Evolutionary conservation across 192 early-diverging fungal genomes (phyloP).

Genomic region (Coemansia sp.): DNA sequence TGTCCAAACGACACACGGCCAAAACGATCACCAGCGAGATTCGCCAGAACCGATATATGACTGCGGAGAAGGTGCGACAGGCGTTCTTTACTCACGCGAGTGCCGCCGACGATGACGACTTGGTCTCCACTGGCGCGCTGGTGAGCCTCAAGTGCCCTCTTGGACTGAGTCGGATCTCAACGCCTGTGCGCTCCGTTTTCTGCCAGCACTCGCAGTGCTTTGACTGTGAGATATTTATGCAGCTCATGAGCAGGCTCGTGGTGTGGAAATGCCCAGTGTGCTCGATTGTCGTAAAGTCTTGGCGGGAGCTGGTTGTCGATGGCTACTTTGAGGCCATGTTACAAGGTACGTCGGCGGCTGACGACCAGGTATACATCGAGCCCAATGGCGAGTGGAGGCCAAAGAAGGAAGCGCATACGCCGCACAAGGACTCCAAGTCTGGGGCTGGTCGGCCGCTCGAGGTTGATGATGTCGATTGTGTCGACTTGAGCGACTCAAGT

Average conservation of each 20-base stretch:
- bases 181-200: conserved; percentile 61
- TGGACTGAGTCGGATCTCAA: conserved; percentile 66
- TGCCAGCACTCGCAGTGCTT: conserved; percentile 89
- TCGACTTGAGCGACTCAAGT: conserved; percentile 36
- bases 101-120: conserved; percentile 68
- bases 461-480: conserved; percentile 12
- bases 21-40: conserved; percentile 29
- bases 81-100: conserved; percentile 43
- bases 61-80: conserved; percentile 35
- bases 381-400: conserved; percentile 42
- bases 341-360: conserved; percentile 15
- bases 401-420: conserved; percentile 36
- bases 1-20: conserved; percentile 28
- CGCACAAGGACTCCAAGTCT: conserved; percentile 35
- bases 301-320: conserved; percentile 69
- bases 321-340: conserved; percentile 61
- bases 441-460: conserved; percentile 7
- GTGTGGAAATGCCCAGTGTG: conserved; percentile 83
- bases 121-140: conserved; percentile 65
- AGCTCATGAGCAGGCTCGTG: conserved; percentile 68
- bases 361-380: conserved; percentile 49
- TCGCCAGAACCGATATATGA: conserved; percentile 9
- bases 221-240: conserved; percentile 72
- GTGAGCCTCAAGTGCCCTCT: conserved; percentile 77
- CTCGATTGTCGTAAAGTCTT: conserved; percentile 54